Conservation (phyloP, 345 rosid genomes). For the Chamaenerion angustifolium region DNA sequence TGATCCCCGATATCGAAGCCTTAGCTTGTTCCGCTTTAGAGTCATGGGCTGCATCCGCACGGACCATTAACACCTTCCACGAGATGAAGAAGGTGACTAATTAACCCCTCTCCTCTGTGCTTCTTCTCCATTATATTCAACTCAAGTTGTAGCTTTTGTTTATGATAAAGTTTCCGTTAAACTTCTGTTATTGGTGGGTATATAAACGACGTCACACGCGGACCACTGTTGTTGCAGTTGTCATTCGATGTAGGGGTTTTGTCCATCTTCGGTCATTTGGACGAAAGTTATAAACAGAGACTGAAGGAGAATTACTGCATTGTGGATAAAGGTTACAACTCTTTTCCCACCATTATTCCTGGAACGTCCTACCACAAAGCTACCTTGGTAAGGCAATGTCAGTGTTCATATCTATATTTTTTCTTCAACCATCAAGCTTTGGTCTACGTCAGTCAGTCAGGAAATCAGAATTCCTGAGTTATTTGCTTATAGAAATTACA, state of each 20-base stretch:
- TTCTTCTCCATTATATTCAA: too few species aligned
- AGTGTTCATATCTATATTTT: too few species aligned
- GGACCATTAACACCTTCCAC: slow-evolving; percentile 41
- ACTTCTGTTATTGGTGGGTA: too few species aligned
- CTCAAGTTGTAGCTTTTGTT: too few species aligned
- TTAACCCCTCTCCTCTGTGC: not conserved
- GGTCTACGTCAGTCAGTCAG: too few species aligned
- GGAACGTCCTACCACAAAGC: slow-evolving; percentile 66
- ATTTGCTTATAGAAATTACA: too few species aligned
- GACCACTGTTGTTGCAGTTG: slow-evolving; percentile 41
- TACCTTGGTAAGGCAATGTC: slow-evolving; percentile 28
- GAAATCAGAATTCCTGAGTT: too few species aligned
- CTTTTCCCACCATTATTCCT: slow-evolving; percentile 54
- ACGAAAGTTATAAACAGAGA: slow-evolving; percentile 27
- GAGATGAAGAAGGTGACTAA: slow-evolving; percentile 65
- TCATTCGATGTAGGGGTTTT: slow-evolving; percentile 69
- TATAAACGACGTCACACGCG: too few species aligned
- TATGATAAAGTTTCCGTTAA: too few species aligned
- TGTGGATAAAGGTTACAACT: slow-evolving; percentile 78
- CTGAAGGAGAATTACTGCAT: slow-evolving; percentile 45
- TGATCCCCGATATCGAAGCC: slow-evolving; percentile 45
- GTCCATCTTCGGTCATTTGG: slow-evolving; percentile 56
- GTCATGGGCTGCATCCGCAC: slow-evolving; percentile 24
- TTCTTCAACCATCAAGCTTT: not conserved
- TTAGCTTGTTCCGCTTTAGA: slow-evolving; percentile 40